A percentile compares a stretch with the other conserved stretches of the same genome.
phyloP scores from a whole-genome alignment of 1,284 basidiomycete species.

The Tylopilus orsonianus region DNA sequence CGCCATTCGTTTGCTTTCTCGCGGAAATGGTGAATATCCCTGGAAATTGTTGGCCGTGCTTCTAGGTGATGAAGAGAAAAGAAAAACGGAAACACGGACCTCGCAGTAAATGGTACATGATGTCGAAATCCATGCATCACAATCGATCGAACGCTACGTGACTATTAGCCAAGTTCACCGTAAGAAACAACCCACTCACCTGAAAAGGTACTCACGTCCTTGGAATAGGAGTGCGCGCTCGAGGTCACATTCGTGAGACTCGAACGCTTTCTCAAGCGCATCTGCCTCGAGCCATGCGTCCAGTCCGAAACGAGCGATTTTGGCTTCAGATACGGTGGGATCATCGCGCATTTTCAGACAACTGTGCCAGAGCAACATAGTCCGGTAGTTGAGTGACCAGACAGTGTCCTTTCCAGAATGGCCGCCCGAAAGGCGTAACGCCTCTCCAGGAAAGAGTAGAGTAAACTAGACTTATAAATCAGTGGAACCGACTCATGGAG shows the following conservation, averaged over 20 bases:
- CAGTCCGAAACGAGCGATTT: slow-evolving; percentile 62
- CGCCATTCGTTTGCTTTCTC: slow-evolving; percentile 74
- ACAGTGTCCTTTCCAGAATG: slow-evolving; percentile 59
- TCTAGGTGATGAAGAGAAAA: not conserved
- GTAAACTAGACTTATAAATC: slow-evolving; percentile 48
- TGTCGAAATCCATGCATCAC: slow-evolving; percentile 69
- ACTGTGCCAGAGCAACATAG: slow-evolving; percentile 69
- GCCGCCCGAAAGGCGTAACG: slow-evolving; percentile 36
- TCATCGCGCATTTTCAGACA: slow-evolving; percentile 61
- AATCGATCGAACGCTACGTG: slow-evolving; percentile 60
- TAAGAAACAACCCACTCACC: slow-evolving; percentile 47
- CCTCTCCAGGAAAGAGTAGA: slow-evolving; percentile 69
- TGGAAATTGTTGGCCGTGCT: slow-evolving; percentile 25
- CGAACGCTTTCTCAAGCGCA: slow-evolving; percentile 58
- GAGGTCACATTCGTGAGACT: slow-evolving; percentile 62
- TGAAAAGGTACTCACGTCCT: slow-evolving; percentile 73
- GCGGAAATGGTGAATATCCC: slow-evolving; percentile 54
- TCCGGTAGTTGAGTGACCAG: slow-evolving; percentile 70
- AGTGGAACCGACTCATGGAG: slow-evolving; percentile 7
- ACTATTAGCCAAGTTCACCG: not conserved
- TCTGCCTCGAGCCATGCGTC: slow-evolving; percentile 73
- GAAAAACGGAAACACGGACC: not conserved
- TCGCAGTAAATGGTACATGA: slow-evolving; percentile 55
- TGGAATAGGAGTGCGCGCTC: slow-evolving; percentile 68
- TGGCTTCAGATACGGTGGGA: slow-evolving; percentile 39